Evolutionary conservation across 139 green algal genomes (phyloP), one percentile per base, ranked within the genome.

Genomic region (Coelastrella sp.): DNA sequence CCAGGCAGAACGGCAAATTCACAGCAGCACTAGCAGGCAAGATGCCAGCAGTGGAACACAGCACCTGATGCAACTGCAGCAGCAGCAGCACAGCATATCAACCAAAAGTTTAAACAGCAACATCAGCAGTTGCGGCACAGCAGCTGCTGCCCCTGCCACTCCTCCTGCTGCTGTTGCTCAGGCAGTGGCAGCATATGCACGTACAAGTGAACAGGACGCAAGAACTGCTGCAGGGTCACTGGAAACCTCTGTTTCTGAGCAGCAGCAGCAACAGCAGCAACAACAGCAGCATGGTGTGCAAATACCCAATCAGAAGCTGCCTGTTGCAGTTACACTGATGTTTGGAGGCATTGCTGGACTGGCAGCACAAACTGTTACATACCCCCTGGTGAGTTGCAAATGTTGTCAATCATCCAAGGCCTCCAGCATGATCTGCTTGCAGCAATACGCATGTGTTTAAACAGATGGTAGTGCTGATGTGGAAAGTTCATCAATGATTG

Each of bases 301-400:
- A 78, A 61, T 63, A 63, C 27, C 35, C 57, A 57, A 87, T 22
- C 82, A 94, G 19, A 93, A 92, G 78, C 91, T 98, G 73, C 95
- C 96, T 0, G 89, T 98, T 17, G 76, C 84, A 0, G 63, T 95
- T 10, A 98, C 97, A 93, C 94, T 99, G 24, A 57, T 90, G 6
- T 98, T 96, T 91, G 97, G 97, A 20, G 97, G 92, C 0, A n/a
- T 91, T 20, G 93, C 97, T 7, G 97, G 97, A 4, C 91, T 99
- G 19, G 88, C 98, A 24, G 97, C 94, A 1, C 97, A 99, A 85
- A 99, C 97, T 0, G 75, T 93, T 10, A 98, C 96, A 8, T 93
- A 93, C 87, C 97, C 97, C 0, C 89, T 99, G 17, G 82, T 87
- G 27, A 78, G 82, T 22, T 58, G 6, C n/a, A 19, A 24, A 24